Percentiles rank a stretch among this genome's conserved stretches.
These are phyloP conservation scores for Cordyceps javanica DNA, from an alignment of 2,329 filamentous ascomycete genomes.

Conservation along the genomic window DNA sequence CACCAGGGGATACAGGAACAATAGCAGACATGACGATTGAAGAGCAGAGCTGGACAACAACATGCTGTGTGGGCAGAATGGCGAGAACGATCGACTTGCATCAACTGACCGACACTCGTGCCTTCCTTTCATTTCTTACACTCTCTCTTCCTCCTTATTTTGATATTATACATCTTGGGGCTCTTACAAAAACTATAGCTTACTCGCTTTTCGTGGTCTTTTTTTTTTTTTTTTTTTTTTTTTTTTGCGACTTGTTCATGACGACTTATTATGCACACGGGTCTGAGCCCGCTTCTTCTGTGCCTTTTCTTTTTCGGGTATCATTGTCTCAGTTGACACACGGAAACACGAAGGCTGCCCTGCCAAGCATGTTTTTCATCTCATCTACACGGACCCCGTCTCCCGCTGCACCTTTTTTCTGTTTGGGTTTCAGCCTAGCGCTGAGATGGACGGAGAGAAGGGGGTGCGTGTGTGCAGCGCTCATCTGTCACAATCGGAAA, in stretches of 20 bases:
- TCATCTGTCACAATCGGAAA: background rate
- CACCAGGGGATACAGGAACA: constrained; percentile 7
- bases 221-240: background rate
- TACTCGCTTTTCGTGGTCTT: too few relatives aligned
- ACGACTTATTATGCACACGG: background rate
- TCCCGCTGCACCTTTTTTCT: background rate
- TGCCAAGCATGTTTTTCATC: background rate
- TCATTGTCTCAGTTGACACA: background rate
- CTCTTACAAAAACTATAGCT: too few relatives aligned
- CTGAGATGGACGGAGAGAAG: background rate
- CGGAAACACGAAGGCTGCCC: background rate
- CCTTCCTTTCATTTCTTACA: constrained; percentile 4
- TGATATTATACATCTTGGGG: background rate
- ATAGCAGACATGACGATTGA: background rate
- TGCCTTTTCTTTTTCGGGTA: background rate
- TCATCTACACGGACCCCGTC: background rate
- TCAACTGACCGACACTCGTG: background rate
- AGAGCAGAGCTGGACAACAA: background rate
- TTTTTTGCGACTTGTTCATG: background rate
- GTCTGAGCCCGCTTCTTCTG: background rate
- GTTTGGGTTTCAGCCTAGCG: background rate
- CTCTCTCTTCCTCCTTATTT: constrained; percentile 1
- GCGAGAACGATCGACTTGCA: background rate
- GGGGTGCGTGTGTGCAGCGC: background rate
- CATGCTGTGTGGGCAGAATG: background rate